These are phyloP conservation scores for Neurospora sp. DNA, from an alignment of 495 filamentous ascomycete species.

Conservation along the genomic window DNA sequence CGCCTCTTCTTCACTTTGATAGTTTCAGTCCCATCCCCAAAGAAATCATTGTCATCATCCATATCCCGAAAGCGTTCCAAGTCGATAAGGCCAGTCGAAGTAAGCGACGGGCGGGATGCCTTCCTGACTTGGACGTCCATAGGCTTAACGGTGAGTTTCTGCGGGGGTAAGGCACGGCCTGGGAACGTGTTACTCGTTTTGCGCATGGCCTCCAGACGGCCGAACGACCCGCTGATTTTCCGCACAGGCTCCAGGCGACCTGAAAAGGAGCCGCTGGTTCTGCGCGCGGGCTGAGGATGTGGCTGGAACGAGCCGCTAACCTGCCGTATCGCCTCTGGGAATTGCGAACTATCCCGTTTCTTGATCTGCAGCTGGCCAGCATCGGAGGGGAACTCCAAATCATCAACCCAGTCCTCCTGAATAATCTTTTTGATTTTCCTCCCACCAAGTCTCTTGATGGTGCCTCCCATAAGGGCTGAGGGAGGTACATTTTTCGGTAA, in stretches of 20 bases:
- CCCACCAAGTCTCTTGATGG: slow-evolving; percentile 83
- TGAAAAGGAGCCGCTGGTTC: neutral
- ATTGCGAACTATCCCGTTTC: slow-evolving; percentile 44
- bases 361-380: slow-evolving; percentile 55
- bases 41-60: slow-evolving; percentile 49
- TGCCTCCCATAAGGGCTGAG: slow-evolving; percentile 87
- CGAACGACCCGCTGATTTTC: neutral
- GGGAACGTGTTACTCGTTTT: neutral
- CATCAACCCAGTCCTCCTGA: slow-evolving; percentile 86
- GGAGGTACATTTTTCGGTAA: slow-evolving; percentile 83
- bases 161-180: neutral
- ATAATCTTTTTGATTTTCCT: slow-evolving; percentile 67
- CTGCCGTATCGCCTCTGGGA: slow-evolving; percentile 59
- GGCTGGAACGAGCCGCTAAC: slow-evolving; percentile 39
- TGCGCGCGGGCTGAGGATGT: slow-evolving; percentile 27
- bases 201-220: neutral
- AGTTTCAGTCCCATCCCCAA: slow-evolving; percentile 51
- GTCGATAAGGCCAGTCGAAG: slow-evolving; percentile 28
- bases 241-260: neutral
- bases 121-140: slow-evolving; percentile 3
- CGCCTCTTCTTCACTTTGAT: slow-evolving; percentile 58
- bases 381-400: slow-evolving; percentile 66
- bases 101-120: slow-evolving; percentile 17
- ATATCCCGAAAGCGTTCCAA: slow-evolving; percentile 53
- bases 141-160: neutral